Base-by-base conservation (phyloP, 345 rosid species). In the Garcia nutans region DNA sequence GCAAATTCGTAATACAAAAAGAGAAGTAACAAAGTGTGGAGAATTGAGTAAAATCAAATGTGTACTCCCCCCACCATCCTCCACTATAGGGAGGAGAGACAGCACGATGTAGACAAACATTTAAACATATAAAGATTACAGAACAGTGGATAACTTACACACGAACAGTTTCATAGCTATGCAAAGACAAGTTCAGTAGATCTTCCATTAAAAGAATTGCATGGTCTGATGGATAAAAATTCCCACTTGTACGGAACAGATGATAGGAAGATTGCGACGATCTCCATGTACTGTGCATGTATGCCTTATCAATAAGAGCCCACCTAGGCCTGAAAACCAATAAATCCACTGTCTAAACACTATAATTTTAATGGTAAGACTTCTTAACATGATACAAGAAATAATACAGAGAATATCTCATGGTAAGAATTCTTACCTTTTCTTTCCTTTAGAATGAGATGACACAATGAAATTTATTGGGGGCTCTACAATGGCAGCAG, bases 211-310 rank as follows among this genome's bases (percentile, higher is more conserved):
- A 74, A 80, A 87, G 87, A 65, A 82, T 68, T 81, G 89, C 79
- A 77, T 88, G 89, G 66, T 89, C 92, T 45, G 99, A 85, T 44
- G 97, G 97, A 79, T 85, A 82, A 85, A 92, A 86, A 78, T 85
- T 90, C 74, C 93, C 92, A 79, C 84, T 87, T 8, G 90, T 85
- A 49, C 98, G 97, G 83, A 82, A 96, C 76, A 88, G 89, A 83
- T 96, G 94, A 86, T 91, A 92, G 33, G 99, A 86, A 16, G 99
- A 89, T 80, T 93, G 99, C 16, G 99, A 96, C 67, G 99, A 88
- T 72, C 98, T 90, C 99, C 99, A 96, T 50, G 96, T 89, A 80
- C 78, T 87, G 85, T 96, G 99, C 99, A 93, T 92, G 86, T 90
- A 91, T 69, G 96, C 92, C 82, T 90, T 93, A 85, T 96, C 99